Conservation (phyloP, 495 filamentous ascomycete species). For the Hypoxylon fragiforme region DNA sequence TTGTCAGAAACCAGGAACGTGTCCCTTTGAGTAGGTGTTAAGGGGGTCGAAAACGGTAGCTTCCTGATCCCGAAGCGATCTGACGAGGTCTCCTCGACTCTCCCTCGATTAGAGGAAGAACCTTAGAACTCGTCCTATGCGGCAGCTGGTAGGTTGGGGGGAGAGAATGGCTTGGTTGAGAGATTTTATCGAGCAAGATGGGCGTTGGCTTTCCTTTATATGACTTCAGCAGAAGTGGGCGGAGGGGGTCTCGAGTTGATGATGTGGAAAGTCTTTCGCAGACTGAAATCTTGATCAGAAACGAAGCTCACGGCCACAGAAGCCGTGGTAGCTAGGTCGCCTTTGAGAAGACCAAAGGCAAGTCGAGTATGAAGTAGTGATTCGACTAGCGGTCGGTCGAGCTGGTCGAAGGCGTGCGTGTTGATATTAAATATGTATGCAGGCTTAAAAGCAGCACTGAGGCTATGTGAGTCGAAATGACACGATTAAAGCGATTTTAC, state of each 20-base stretch:
- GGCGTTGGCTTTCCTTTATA: slow-evolving; percentile 49
- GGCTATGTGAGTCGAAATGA: not conserved
- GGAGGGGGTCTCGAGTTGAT: slow-evolving; percentile 60
- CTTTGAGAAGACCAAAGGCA: slow-evolving; percentile 76
- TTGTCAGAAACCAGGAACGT: slow-evolving; percentile 26
- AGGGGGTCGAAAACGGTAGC: slow-evolving; percentile 83
- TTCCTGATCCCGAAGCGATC: slow-evolving; percentile 76
- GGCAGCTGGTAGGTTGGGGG: slow-evolving; percentile 80
- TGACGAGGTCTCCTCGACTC: slow-evolving; percentile 89
- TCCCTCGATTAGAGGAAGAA: slow-evolving; percentile 97
- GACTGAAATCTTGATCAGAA: slow-evolving; percentile 79
- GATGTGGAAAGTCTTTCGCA: slow-evolving; percentile 66
- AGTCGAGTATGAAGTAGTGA: slow-evolving; percentile 26
- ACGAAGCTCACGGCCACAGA: slow-evolving; percentile 62
- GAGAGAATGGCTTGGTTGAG: slow-evolving; percentile 59
- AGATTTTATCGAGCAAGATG: slow-evolving; percentile 56
- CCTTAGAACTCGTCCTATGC: slow-evolving; percentile 94
- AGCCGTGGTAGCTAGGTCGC: slow-evolving; percentile 70
- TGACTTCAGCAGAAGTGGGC: slow-evolving; percentile 54
- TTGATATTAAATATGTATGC: not conserved
- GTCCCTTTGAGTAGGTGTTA: slow-evolving; percentile 59
- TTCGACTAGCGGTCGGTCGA: slow-evolving; percentile 14
- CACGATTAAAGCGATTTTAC: not conserved
- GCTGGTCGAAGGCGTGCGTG: slow-evolving; percentile 2
- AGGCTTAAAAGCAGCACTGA: not conserved